phyloP scores from a whole-genome alignment of 2,329 filamentous ascomycete species.

The Arthrinium puccinioides region DNA sequence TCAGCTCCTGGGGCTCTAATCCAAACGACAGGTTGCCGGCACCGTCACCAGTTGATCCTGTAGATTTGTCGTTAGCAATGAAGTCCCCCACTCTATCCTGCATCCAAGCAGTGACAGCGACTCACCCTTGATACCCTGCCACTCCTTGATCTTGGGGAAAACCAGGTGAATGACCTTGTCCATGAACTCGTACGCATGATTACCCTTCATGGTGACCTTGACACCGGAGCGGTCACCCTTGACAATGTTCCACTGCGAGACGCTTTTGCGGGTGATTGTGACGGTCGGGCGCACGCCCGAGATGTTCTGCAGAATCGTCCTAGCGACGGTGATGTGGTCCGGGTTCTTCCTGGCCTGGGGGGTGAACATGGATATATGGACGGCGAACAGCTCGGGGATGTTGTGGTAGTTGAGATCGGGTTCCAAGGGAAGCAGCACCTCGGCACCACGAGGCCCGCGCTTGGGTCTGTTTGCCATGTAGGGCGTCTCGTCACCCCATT shows the following conservation, averaged over 20 bases:
- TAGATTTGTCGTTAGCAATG: slow-evolving; percentile 5
- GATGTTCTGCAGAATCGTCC: slow-evolving; percentile 79
- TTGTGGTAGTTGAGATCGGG: slow-evolving; percentile 72
- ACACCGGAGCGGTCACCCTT: slow-evolving; percentile 66
- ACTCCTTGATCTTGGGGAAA: slow-evolving; percentile 93
- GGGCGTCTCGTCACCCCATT: slow-evolving; percentile 85
- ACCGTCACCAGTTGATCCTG: slow-evolving; percentile 66
- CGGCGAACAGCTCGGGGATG: slow-evolving; percentile 71
- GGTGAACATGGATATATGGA: slow-evolving; percentile 73
- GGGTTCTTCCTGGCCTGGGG: slow-evolving; percentile 65
- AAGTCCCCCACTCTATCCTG: not conserved
- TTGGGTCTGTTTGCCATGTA: slow-evolving; percentile 90
- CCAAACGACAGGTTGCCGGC: slow-evolving; percentile 85
- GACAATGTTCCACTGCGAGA: slow-evolving; percentile 68
- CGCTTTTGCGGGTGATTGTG: slow-evolving; percentile 62
- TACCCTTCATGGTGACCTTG: slow-evolving; percentile 70
- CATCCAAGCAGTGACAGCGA: not conserved
- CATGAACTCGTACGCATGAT: slow-evolving; percentile 83
- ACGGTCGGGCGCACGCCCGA: slow-evolving; percentile 67
- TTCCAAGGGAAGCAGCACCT: slow-evolving; percentile 65
- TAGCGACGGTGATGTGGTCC: slow-evolving; percentile 71
- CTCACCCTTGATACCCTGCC: slow-evolving; percentile 57
- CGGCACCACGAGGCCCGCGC: slow-evolving; percentile 74
- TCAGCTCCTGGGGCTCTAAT: slow-evolving; percentile 65
- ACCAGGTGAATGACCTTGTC: slow-evolving; percentile 87